Conservation (phyloP, 129 eudicot genomes). For the Apium graveolens region DNA sequence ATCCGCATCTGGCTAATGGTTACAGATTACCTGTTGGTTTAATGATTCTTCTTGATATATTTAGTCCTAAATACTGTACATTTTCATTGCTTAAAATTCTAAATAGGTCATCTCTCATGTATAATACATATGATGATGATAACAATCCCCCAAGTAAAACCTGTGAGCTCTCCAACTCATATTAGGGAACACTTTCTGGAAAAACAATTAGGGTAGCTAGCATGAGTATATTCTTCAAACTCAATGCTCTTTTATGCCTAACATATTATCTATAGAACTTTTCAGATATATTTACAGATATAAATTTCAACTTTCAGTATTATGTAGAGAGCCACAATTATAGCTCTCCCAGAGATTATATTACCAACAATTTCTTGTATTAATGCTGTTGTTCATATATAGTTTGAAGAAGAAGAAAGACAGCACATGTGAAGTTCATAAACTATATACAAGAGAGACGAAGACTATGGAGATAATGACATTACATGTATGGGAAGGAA, state of each 20-base stretch:
- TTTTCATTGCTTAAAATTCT: too few relatives aligned
- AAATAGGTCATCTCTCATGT: too few relatives aligned
- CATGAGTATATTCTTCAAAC: too few relatives aligned
- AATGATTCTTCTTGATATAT: too few relatives aligned
- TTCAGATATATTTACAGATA: not conserved
- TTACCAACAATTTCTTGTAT: constrained; percentile 26
- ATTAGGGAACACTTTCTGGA: too few relatives aligned
- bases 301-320: not conserved
- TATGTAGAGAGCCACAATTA: constrained; percentile 1
- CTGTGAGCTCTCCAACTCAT: too few relatives aligned
- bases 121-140: too few relatives aligned
- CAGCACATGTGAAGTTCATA: constrained; percentile 25
- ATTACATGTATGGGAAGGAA: constrained; percentile 16
- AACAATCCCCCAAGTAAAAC: too few relatives aligned
- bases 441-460: constrained; percentile 32
- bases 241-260: not conserved
- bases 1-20: too few relatives aligned
- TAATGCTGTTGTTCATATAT: constrained; percentile 18
- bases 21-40: too few relatives aligned
- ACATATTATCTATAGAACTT: not conserved
- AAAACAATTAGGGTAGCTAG: too few relatives aligned
- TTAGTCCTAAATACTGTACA: too few relatives aligned
- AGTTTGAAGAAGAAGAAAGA: constrained; percentile 19
- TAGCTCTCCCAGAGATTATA: constrained; percentile 12
- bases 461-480: constrained; percentile 13